These are phyloP conservation scores for Apiospora malaysiana DNA, from an alignment of 2,329 filamentous ascomycete species.

Conservation along the genomic window DNA sequence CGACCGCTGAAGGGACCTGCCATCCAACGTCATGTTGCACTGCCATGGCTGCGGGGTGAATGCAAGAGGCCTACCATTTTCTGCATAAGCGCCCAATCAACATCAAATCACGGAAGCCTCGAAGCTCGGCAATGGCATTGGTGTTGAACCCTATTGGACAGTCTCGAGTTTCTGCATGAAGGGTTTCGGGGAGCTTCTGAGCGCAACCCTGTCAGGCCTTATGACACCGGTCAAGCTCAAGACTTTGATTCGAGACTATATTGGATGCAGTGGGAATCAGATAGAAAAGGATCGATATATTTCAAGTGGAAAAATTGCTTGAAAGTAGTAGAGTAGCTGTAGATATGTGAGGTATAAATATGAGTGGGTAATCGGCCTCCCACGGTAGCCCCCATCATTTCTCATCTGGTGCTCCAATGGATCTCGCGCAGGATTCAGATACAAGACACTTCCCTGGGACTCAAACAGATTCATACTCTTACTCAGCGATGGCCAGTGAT, in stretches of 20 bases:
- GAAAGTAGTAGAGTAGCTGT: no score
- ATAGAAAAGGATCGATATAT: not conserved
- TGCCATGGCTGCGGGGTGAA: slow-evolving; percentile 16
- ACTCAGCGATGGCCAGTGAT: not conserved
- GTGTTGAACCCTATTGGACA: slow-evolving; percentile 7
- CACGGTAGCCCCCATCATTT: not conserved
- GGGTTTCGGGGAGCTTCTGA: no score
- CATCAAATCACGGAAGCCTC: not conserved
- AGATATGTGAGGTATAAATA: no score
- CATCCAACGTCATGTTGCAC: no score
- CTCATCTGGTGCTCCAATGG: no score
- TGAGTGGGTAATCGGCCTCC: no score
- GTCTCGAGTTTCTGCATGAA: not conserved
- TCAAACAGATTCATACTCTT: not conserved
- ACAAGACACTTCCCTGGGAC: not conserved
- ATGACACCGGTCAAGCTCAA: not conserved
- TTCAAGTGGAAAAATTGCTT: no score
- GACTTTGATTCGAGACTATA: not conserved
- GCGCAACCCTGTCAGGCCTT: no score
- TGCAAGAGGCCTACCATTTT: not conserved
- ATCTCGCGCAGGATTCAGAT: not conserved
- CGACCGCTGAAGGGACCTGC: no score
- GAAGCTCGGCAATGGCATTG: not conserved
- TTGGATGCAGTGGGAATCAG: not conserved
- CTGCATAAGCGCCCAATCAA: not conserved